Conservation (phyloP, 1,284 basidiomycete species). For the Earliella scabrosa region DNA sequence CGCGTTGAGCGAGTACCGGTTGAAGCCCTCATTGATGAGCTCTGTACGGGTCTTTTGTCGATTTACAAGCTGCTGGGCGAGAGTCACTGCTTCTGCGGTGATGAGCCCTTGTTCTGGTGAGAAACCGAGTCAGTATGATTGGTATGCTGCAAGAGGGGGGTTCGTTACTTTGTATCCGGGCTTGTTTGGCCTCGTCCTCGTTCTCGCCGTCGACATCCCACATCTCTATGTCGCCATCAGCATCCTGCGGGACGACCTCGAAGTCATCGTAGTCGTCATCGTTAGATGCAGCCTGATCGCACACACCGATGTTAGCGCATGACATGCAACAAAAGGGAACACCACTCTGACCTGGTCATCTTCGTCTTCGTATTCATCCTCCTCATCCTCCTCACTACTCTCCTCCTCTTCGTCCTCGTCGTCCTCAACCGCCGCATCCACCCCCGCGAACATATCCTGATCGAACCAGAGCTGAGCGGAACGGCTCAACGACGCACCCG, state of each 20-base stretch:
- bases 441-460: conserved; percentile 89
- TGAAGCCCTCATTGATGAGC: conserved; percentile 96
- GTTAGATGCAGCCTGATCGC: conserved; percentile 7
- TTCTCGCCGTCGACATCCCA: conserved; percentile 88
- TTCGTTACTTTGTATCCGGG: conserved; percentile 76
- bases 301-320: conserved; percentile 12
- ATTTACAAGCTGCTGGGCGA: conserved; percentile 94
- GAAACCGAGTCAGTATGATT: conserved; percentile 1
- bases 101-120: conserved; percentile 79
- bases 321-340: neutral
- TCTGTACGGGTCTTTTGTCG: conserved; percentile 88
- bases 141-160: conserved; percentile 27
- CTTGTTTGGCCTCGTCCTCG: conserved; percentile 75
- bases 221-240: conserved; percentile 60
- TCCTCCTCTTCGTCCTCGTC: conserved; percentile 43
- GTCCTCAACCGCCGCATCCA: conserved; percentile 60
- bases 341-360: conserved; percentile 15
- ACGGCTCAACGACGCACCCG: conserved; percentile 44
- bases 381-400: conserved; percentile 36
- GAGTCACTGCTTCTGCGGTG: conserved; percentile 90
- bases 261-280: conserved; percentile 58
- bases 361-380: conserved; percentile 17
- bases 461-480: conserved; percentile 89
- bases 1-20: conserved; percentile 88
- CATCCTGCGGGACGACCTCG: conserved; percentile 72